phyloP scores from a whole-genome alignment of 805 yeast species.

The Kazachstania psychrophila region DNA sequence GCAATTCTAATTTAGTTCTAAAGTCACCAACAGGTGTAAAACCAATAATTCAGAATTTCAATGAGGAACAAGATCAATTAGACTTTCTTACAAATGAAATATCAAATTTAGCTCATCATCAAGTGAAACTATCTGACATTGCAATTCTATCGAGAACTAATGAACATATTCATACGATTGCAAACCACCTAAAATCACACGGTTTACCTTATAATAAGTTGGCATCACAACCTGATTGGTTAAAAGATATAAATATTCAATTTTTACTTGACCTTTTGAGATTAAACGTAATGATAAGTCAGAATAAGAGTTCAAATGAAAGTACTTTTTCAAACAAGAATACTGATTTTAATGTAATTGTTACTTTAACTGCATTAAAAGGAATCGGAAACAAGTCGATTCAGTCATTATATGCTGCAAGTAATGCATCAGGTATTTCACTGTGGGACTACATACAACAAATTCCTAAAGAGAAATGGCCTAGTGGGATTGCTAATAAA shows the following conservation, averaged over 20 bases:
- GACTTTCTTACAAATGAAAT: slow-evolving; percentile 20
- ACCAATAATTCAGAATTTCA: slow-evolving; percentile 11
- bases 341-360: slow-evolving; percentile 24
- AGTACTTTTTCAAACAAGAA: slow-evolving; percentile 3
- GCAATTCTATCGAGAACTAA: slow-evolving; percentile 47
- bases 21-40: slow-evolving; percentile 12
- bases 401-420: slow-evolving; percentile 14
- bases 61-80: slow-evolving; percentile 15
- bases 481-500: slow-evolving; percentile 11
- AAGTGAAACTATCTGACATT: slow-evolving; percentile 34
- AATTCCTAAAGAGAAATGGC: slow-evolving; percentile 11
- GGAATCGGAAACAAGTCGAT: slow-evolving; percentile 21
- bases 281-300: slow-evolving; percentile 19
- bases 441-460: slow-evolving; percentile 21
- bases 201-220: slow-evolving; percentile 39
- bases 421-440: slow-evolving; percentile 10
- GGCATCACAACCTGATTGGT: slow-evolving; percentile 44
- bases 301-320: slow-evolving; percentile 3
- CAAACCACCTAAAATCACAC: slow-evolving; percentile 31
- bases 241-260: slow-evolving; percentile 29
- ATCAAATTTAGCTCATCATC: slow-evolving; percentile 15
- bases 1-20: slow-evolving; percentile 5
- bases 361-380: slow-evolving; percentile 18
- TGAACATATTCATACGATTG: slow-evolving; percentile 35
- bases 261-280: slow-evolving; percentile 42